Percentiles rank a stretch among this genome's conserved stretches.
Evolutionary conservation across 2,329 filamentous ascomycete species (phyloP).

Genomic region (Epichloe coenophiala): DNA sequence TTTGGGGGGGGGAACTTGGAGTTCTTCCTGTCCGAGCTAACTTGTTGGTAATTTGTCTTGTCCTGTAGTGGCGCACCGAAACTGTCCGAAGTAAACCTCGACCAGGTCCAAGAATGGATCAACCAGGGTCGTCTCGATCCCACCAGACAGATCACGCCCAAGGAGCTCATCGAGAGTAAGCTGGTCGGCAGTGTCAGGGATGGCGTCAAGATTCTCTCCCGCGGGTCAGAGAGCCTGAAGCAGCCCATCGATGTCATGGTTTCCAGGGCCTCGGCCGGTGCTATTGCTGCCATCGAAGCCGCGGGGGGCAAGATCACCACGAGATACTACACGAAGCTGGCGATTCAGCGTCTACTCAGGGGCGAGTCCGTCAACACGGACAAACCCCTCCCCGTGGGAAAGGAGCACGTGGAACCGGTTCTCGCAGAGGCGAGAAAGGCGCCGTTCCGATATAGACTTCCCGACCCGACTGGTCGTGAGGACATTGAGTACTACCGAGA

Average conservation of each 20-base stretch:
- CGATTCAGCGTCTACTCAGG: slow-evolving; percentile 59
- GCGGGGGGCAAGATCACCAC: slow-evolving; percentile 77
- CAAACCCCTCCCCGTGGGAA: slow-evolving; percentile 53
- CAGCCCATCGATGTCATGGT: slow-evolving; percentile 82
- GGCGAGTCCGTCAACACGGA: slow-evolving; percentile 52
- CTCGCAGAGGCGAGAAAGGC: slow-evolving; percentile 30
- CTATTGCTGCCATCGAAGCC: slow-evolving; percentile 74
- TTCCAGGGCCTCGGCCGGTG: slow-evolving; percentile 69
- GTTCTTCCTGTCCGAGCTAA: not conserved
- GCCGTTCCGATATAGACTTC: slow-evolving; percentile 62
- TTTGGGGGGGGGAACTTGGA: not conserved
- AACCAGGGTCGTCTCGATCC: slow-evolving; percentile 81
- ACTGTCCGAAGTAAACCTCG: slow-evolving; percentile 77
- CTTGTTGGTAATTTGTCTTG: not conserved
- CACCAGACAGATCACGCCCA: slow-evolving; percentile 72
- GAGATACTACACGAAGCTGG: slow-evolving; percentile 75
- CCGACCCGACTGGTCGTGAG: slow-evolving; percentile 77
- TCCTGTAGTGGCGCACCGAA: slow-evolving; percentile 55
- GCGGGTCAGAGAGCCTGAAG: slow-evolving; percentile 52
- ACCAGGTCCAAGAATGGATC: slow-evolving; percentile 84
- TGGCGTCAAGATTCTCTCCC: slow-evolving; percentile 80
- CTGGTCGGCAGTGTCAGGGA: slow-evolving; percentile 77
- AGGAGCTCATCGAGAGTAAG: slow-evolving; percentile 67
- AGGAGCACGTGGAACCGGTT: slow-evolving; percentile 39
- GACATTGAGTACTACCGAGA: slow-evolving; percentile 98